Evolutionary conservation across 345 rosid species (phyloP).

Genomic region (Aquilaria malaccensis): DNA sequence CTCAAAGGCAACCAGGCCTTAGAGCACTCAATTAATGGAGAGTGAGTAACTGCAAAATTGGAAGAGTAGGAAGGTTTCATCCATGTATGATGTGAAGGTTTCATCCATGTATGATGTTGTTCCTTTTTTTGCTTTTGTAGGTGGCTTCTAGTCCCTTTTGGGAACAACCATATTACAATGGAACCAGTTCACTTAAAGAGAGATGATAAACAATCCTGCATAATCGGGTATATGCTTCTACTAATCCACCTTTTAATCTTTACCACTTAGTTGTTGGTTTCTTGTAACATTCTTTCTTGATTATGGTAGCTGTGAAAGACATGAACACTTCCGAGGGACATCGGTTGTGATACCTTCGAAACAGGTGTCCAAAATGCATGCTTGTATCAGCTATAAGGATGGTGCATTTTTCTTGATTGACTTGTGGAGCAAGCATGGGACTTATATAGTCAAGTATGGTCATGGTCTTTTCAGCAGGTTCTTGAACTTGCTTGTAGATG

Average conservation of each 20-base stretch:
- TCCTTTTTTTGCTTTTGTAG: slow-evolving; percentile 23
- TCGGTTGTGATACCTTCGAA: slow-evolving; percentile 49
- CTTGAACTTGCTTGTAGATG: too few species aligned
- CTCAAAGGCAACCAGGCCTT: slow-evolving; percentile 64
- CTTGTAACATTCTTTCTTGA: background rate
- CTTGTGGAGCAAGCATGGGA: slow-evolving; percentile 66
- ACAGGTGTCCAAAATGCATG: slow-evolving; percentile 76
- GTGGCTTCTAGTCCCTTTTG: slow-evolving; percentile 61
- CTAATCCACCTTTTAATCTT: background rate
- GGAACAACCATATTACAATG: slow-evolving; percentile 24
- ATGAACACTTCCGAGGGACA: slow-evolving; percentile 40
- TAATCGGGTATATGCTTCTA: slow-evolving; percentile 48
- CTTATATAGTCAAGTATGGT: slow-evolving; percentile 71
- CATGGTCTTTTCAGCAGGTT: background rate
- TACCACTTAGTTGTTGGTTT: background rate
- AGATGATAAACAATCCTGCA: slow-evolving; percentile 49
- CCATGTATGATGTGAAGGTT: slow-evolving; percentile 17
- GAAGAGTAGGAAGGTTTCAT: too few species aligned
- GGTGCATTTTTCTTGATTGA: slow-evolving; percentile 70
- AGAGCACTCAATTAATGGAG: slow-evolving; percentile 71
- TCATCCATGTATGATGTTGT: background rate
- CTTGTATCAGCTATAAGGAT: slow-evolving; percentile 60
- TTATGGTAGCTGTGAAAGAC: slow-evolving; percentile 48
- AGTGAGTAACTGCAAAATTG: slow-evolving; percentile 23
- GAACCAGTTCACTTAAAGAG: slow-evolving; percentile 43